Percentiles rank a stretch among this genome's conserved stretches.
Evolutionary conservation across 257 asterid species (phyloP).

Genomic region (Jacaranda mimosifolia): DNA sequence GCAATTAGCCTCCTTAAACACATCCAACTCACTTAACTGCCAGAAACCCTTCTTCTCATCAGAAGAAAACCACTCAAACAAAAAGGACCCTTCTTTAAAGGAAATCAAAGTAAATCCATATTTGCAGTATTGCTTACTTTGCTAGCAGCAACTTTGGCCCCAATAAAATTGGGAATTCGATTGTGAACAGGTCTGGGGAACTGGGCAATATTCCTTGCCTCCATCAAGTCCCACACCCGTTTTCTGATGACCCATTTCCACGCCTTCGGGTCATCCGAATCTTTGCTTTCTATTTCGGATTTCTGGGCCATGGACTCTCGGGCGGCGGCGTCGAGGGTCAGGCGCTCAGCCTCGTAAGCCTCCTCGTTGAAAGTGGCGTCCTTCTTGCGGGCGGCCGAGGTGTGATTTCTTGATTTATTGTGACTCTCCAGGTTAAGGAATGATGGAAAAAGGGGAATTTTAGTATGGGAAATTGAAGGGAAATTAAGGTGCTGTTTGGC

Average conservation of each 20-base stretch:
- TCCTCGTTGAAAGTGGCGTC: constrained; percentile 59
- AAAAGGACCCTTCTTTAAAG: background rate
- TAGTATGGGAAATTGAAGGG: too few species aligned
- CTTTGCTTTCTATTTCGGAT: constrained; percentile 50
- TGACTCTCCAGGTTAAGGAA: too few species aligned
- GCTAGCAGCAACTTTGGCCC: constrained; percentile 70
- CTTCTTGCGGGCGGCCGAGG: constrained; percentile 45
- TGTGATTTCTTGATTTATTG: constrained; percentile 18
- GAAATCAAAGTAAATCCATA: background rate
- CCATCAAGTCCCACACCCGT: constrained; percentile 92
- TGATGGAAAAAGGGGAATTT: too few species aligned
- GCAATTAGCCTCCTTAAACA: constrained; percentile 74
- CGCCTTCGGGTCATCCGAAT: constrained; percentile 74
- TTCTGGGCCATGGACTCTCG: constrained; percentile 74
- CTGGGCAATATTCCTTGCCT: constrained; percentile 82
- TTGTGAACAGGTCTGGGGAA: constrained; percentile 96
- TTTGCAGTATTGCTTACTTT: constrained; percentile 51
- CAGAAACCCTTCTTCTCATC: constrained; percentile 27
- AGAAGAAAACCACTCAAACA: background rate
- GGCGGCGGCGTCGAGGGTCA: constrained; percentile 80
- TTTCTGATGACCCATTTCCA: constrained; percentile 92
- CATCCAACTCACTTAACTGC: constrained; percentile 81
- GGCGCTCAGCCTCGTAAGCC: constrained; percentile 86
- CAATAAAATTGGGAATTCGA: constrained; percentile 87
- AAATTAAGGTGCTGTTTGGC: too few species aligned